Conservation (phyloP, 2,329 filamentous ascomycete species). For the Niveomyces coronatus region DNA sequence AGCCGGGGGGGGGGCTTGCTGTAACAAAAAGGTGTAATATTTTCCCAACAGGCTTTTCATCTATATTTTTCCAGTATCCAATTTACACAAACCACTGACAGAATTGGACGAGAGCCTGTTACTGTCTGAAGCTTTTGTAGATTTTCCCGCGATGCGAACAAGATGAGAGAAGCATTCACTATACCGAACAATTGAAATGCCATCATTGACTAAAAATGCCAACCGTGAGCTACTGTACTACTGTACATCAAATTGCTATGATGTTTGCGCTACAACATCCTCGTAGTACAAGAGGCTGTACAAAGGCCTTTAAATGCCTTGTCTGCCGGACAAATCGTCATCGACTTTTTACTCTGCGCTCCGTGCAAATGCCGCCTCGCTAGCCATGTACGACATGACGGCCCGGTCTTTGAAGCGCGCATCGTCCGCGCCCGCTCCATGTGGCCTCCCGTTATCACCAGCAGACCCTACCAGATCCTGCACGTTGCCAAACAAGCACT, state of each 20-base stretch:
- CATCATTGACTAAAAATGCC: no score
- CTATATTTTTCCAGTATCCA: no score
- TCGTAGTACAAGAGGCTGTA: no score
- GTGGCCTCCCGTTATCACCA: background rate
- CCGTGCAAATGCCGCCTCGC: conserved; percentile 33
- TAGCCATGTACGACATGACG: conserved; percentile 29
- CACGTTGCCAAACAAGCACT: conserved; percentile 66
- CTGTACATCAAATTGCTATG: no score
- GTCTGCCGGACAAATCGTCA: background rate
- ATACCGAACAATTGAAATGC: background rate
- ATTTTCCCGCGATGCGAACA: background rate
- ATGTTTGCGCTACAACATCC: no score
- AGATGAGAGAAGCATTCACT: no score
- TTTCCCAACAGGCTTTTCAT: background rate
- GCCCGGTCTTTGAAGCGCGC: conserved; percentile 8
- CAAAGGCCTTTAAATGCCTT: background rate
- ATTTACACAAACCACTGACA: no score
- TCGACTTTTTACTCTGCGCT: conserved; percentile 5
- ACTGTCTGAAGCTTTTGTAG: no score
- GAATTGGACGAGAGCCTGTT: no score
- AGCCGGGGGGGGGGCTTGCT: background rate
- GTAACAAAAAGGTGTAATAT: background rate
- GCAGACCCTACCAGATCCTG: conserved; percentile 12
- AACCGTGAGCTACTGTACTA: no score
- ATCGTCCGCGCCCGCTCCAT: conserved; percentile 17